Conservation (phyloP, 2,329 filamentous ascomycete species). For the Nannizziopsis arthrosporioides region DNA sequence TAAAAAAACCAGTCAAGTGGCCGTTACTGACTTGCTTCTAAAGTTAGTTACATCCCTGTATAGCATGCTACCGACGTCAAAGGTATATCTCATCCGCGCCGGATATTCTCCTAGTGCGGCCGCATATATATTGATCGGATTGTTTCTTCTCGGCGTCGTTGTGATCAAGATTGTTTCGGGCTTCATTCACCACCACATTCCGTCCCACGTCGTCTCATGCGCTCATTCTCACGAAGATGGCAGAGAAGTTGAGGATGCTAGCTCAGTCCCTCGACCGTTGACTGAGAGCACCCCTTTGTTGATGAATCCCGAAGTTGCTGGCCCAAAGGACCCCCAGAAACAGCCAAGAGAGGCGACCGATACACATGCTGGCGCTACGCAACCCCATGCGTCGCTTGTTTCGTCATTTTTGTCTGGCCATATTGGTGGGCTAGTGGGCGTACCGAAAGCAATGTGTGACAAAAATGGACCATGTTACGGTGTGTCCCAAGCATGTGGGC, state of each 20-base stretch:
- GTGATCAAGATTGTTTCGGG: constrained; percentile 36
- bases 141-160: constrained; percentile 39
- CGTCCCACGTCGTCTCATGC: constrained; percentile 41
- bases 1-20: not conserved
- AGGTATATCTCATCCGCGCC: constrained; percentile 59
- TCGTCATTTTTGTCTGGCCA: constrained; percentile 10
- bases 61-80: constrained; percentile 83
- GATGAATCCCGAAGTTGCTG: not conserved
- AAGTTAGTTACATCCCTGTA: constrained; percentile 86
- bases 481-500: constrained; percentile 49
- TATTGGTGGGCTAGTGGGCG: constrained; percentile 13
- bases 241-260: constrained; percentile 23
- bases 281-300: constrained; percentile 10
- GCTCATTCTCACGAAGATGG: constrained; percentile 34
- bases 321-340: not conserved
- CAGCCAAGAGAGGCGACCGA: not conserved
- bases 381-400: constrained; percentile 8
- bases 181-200: constrained; percentile 38
- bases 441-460: constrained; percentile 34
- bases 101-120: constrained; percentile 56
- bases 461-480: constrained; percentile 50
- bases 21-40: constrained; percentile 4
- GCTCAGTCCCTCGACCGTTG: not conserved
- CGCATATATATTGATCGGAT: constrained; percentile 37
- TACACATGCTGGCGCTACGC: not conserved